Base-by-base conservation (phyloP, 345 rosid species). In the Rhizophora mangle region DNA sequence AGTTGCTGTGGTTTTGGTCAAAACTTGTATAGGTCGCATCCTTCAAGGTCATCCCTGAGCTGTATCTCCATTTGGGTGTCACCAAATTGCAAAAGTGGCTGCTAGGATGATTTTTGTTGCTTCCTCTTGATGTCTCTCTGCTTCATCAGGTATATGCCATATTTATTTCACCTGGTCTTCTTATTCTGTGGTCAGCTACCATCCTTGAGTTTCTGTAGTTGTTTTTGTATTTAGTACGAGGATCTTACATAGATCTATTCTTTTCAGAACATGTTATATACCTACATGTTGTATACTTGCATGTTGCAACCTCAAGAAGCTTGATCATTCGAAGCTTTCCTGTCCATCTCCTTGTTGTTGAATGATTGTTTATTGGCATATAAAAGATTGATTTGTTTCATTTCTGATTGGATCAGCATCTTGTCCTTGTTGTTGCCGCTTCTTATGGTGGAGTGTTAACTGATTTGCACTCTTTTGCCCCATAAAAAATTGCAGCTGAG, bases 71-170 rank as follows among this genome's bases (percentile, higher is more conserved):
- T 71, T 63, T 73, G 22, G 31, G 47, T 54, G 10, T 70, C 71
- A 46, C 72, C 75, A 53, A 69, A 69, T 78, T 80, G 39, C 72
- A 62, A 76, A 77, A 21, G 70, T 79, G 63, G 68, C 64, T 64
- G 63, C 65, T 64, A 20, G 26, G 36, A 46, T 34, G 62, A 37
- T 58, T 49, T 72, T 52, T 67, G 46, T 71, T 72, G 55, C 57
- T 60, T 54, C 36, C 57, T 58, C 36, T 66, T 66, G 24, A 65
- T 60, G 22, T 62, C 31, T 13, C 46, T 65, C 62, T 61, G 54
- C 24, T 43, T 36, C 59, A 31, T 70, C 77, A 73, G 84, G 84
- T 83, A 64, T 64, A 29, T 67, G 27, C 19, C 66, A 65, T 49
- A 16, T 3, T 13, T n/a, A 52, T 20, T 36, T 8, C 59, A 31